Base-by-base conservation (phyloP, 2,329 filamentous ascomycete species). In the Neonectria neomacrospora region DNA sequence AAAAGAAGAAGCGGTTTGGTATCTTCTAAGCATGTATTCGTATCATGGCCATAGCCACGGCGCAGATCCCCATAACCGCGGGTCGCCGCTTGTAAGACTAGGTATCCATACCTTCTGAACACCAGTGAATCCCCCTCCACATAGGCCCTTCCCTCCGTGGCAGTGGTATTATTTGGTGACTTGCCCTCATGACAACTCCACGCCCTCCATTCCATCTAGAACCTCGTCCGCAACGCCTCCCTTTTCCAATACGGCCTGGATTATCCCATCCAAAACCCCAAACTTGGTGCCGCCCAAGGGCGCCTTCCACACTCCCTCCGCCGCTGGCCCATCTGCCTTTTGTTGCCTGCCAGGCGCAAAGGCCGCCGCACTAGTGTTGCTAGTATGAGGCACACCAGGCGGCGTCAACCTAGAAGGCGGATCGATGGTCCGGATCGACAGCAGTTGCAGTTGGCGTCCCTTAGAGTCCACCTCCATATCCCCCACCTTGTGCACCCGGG, bases 211-310 rank as follows among this genome's bases (percentile, higher is more conserved):
- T 1, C 91, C 94, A 66, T 91, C 88, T 74, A 98, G 82, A 6
- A 97, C 91, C 77, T 97, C 95, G 68, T 94, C 90, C 4, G 91
- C 93, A 28, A 97, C 90, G 34, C 94, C 93, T 0, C 91, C 91
- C 71, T 86, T 88, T 75, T 91, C 88, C 62, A 97, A 77, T 32
- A 94, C 91, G 76, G 90, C 88, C 76, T 90, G 88, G 64, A 96
- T 88, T 80, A 97, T 92, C 56, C 85, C 84, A 54, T 89, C 86
- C 68, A 98, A 80, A 18, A 96, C 82, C 5, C 80, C 83, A 72
- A 93, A 87, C 81, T 92, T 94, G 39, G 95, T 88, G 2, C 95
- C 95, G 41, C 95, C 95, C 32, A 94, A 80, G 32, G 92, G 91
- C 41, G 94, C 91, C 73, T 88, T 91, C 95, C 95, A 97, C 28